These are phyloP conservation scores for Lactifluus rugatus DNA, from an alignment of 768 basidiomycete species.

Conservation along the genomic window DNA sequence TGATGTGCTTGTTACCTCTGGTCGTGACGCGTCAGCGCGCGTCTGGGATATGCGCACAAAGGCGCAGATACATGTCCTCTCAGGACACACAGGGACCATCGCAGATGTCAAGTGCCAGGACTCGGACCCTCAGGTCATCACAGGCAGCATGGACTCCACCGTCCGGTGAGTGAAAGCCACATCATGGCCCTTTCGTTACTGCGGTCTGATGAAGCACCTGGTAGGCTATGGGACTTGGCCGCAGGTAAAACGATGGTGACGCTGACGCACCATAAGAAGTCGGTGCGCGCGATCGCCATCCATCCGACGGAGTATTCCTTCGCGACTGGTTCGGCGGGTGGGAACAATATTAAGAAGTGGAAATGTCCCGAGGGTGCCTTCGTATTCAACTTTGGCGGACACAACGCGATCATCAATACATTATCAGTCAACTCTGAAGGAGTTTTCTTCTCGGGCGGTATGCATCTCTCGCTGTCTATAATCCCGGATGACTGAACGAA, in stretches of 20 bases:
- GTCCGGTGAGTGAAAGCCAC: constrained; percentile 49
- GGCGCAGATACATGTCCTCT: constrained; percentile 85
- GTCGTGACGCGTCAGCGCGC: constrained; percentile 91
- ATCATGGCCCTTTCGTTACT: background rate
- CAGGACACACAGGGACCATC: constrained; percentile 91
- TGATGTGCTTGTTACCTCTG: constrained; percentile 89
- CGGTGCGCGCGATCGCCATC: constrained; percentile 85
- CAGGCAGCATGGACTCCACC: constrained; percentile 97
- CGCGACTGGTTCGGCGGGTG: constrained; percentile 92
- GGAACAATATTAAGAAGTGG: constrained; percentile 99
- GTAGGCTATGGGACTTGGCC: constrained; percentile 91
- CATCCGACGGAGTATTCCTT: constrained; percentile 97
- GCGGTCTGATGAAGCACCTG: background rate
- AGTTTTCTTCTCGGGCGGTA: constrained; percentile 94
- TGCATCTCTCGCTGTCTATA: constrained; percentile 22
- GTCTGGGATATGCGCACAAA: constrained; percentile 99
- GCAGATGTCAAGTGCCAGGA: constrained; percentile 96
- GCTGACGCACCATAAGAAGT: constrained; percentile 99
- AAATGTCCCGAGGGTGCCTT: constrained; percentile 95
- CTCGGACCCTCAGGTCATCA: constrained; percentile 96
- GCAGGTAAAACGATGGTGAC: constrained; percentile 96
- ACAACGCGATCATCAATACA: constrained; percentile 97
- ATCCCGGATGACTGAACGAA: background rate
- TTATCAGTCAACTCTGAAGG: constrained; percentile 90
- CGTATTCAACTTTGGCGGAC: constrained; percentile 93